Evolutionary conservation across 257 asterid genomes (phyloP), one percentile per base, ranked within the genome.

Genomic region (Rhazya stricta): DNA sequence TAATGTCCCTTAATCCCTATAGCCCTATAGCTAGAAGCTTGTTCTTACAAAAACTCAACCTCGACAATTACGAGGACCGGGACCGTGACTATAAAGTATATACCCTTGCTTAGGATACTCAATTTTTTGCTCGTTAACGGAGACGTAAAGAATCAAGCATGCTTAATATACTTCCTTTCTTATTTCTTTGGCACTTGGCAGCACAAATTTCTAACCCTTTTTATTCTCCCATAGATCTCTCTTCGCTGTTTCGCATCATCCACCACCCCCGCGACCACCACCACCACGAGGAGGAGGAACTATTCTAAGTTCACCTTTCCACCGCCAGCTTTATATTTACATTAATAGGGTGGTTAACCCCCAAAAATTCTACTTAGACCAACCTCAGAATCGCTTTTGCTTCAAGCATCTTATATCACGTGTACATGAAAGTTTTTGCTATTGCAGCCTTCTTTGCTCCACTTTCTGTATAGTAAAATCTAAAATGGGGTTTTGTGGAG

Each of bases 361-460:
- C 82, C 39, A 79, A 79, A 74, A 79, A 74, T 79, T 58, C 79
- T 74, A 58, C 43, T 69, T 74, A 69, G 82, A 79, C 76, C 68
- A 50, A 66, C 27, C 34, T 67, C 63, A 32, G 25, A 16, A 61
- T 25, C 75, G 48, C 83, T 78, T 83, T 83, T 74, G 54, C 78
- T 72, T 74, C 75, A 83, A 81, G 84, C 87, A 81, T 85, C 84
- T 77, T 76, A 62, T 67, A 77, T 85, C 87, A 85, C 87, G 83
- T 79, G 87, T 56, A 69, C 21, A 39, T 68, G 29, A 62, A 73
- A 74, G 19, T 41, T n/a, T 37, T 66, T 30, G 56, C 65, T 34
- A 23, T 41, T 27, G 75, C 77, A 80, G 79, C 79, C 80, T 41
- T 77, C 77, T 29, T 53, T 71, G 56, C 77, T 27, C 53, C 78